Base-by-base conservation (phyloP, 139 green algal genomes). In the Coelastrella sp. region DNA sequence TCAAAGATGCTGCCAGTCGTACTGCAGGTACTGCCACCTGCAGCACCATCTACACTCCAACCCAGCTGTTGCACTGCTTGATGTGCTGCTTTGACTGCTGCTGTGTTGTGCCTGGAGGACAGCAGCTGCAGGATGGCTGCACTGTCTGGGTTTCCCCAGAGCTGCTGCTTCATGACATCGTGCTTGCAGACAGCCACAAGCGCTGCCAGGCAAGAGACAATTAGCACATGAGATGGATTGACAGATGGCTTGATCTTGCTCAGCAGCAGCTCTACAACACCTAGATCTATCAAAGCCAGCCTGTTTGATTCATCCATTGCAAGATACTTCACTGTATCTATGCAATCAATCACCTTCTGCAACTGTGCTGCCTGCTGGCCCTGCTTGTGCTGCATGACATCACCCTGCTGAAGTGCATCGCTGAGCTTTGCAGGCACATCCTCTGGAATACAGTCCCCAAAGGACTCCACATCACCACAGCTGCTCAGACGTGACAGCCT, bases 241-340 rank as follows among this genome's bases (percentile, higher is more conserved):
- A 32, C 30, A 8, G 30, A 13, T 21, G 17, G 27, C 48, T 80
- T 45, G 11, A 84, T 30, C 62, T 84, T 84, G 62, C n/a, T 64
- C 6, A 84, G 40, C 78, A 84, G 78, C 78, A 84, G 78, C 78
- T 74, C 60, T 5, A 84, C n/a, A 25, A 43, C 60, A 4, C 78
- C 78, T 6, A 84, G 41, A 19, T 84, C 78, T 25, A 84, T 71
- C 11, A 84, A 32, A 3, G 78, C 78, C 30, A 62, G 32, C 8
- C 60, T 45, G 78, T 84, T 84, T 32, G 27, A 38, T 13, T 84
- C 78, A 50, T 84, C 78, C 60, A 75, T 75, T 9, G 48, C 34
- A 4, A 84, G 41, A 41, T 76, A 84, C 60, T 48, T 76, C 37
- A 84, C 78, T 13, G 78, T 84, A 25, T 84, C 78, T 15, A 84